phyloP scores from a whole-genome alignment of 148 eudicot species.

The Amaranthus hypochondriacus region DNA sequence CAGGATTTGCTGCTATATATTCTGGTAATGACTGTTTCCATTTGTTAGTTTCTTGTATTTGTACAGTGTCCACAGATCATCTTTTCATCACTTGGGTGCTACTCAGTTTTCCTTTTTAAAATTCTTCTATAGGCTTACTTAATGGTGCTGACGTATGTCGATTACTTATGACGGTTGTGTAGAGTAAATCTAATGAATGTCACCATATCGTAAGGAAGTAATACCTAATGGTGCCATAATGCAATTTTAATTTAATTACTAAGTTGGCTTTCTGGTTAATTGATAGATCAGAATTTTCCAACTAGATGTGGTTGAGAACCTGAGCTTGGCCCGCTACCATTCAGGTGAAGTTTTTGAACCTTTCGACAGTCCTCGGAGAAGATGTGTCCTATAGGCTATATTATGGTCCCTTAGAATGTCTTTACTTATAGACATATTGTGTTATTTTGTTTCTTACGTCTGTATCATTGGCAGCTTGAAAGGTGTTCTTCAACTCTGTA shows the following conservation, averaged over 20 bases:
- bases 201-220: conserved; percentile 23
- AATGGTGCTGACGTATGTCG: neutral
- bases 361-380: conserved; percentile 24
- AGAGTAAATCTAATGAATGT: conserved; percentile 11
- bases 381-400: conserved; percentile 17
- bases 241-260: conserved; percentile 36
- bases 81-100: conserved; percentile 18
- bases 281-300: conserved; percentile 71
- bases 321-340: conserved; percentile 37
- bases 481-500: conserved; percentile 24
- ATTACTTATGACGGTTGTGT: conserved; percentile 5
- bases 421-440: neutral
- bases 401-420: conserved; percentile 4
- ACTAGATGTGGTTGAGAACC: conserved; percentile 72
- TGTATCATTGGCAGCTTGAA: conserved; percentile 28
- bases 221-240: conserved; percentile 21
- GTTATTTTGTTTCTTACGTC: conserved; percentile 18
- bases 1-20: conserved; percentile 75
- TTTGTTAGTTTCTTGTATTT: conserved; percentile 40
- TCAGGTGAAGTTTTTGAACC: conserved; percentile 62
- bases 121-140: conserved; percentile 4
- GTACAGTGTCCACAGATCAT: conserved; percentile 19
- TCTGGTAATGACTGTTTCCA: conserved; percentile 72
- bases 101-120: conserved; percentile 7
- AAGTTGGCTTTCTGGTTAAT: conserved; percentile 68